phyloP scores from a whole-genome alignment of 2,329 filamentous ascomycete genomes.

The Ceratocystis eucalypticola region DNA sequence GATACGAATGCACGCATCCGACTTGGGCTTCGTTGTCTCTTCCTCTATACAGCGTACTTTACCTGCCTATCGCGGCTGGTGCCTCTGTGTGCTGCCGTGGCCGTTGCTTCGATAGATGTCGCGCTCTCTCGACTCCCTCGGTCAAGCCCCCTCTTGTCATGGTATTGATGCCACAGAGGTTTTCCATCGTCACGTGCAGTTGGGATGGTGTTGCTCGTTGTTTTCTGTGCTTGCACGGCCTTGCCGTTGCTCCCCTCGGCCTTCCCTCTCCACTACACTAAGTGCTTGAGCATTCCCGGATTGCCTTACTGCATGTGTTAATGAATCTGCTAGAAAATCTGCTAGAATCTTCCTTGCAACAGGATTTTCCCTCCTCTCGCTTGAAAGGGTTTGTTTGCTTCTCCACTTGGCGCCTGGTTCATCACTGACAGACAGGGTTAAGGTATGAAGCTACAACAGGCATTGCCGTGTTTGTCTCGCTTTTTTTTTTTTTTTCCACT shows the following conservation, averaged over 20 bases:
- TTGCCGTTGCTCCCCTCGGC: background rate
- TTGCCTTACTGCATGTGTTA: no score
- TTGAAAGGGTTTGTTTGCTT: background rate
- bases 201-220: background rate
- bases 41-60: background rate
- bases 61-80: background rate
- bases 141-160: no score
- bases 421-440: background rate
- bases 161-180: no score
- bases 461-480: no score
- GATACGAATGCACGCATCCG: background rate
- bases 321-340: background rate
- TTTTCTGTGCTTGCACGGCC: background rate
- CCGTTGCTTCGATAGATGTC: no score
- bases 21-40: background rate
- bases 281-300: background rate
- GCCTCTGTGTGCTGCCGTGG: background rate
- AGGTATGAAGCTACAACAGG: background rate
- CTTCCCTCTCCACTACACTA: background rate
- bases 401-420: background rate
- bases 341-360: background rate
- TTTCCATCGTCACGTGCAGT: background rate
- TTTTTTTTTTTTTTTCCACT: background rate
- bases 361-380: background rate
- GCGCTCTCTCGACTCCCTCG: no score